Percentiles rank a stretch among this genome's conserved stretches.
Evolutionary conservation across 164 flowering plant genomes (phyloP).

Genomic region (Euptelea pleiosperma): DNA sequence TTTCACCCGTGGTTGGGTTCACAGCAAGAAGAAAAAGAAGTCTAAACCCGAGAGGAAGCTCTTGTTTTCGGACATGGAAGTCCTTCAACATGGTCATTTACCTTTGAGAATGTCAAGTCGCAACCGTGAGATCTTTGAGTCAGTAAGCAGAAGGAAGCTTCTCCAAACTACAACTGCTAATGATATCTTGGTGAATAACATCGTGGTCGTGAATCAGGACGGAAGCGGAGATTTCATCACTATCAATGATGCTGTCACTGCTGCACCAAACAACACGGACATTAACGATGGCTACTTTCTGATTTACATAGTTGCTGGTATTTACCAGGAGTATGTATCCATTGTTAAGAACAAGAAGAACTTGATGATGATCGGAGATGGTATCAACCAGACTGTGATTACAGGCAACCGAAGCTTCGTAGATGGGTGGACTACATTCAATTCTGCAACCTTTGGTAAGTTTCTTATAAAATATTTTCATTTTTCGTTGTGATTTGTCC

Average conservation of each 20-base stretch:
- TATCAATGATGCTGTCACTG: constrained; percentile 26
- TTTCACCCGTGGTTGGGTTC: constrained; percentile 21
- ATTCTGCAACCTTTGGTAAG: constrained; percentile 33
- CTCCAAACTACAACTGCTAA: not conserved
- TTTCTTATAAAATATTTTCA: not conserved
- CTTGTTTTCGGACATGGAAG: not conserved
- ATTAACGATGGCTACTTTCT: constrained; percentile 30
- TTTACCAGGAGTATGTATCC: constrained; percentile 50
- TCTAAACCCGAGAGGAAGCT: not conserved
- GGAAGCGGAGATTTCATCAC: constrained; percentile 20
- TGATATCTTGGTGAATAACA: constrained; percentile 7
- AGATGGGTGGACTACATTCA: constrained; percentile 37
- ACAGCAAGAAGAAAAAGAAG: constrained; percentile 5
- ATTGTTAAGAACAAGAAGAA: constrained; percentile 35
- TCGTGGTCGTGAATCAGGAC: constrained; percentile 21
- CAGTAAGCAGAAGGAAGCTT: constrained; percentile 12
- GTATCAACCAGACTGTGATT: constrained; percentile 27
- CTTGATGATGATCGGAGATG: constrained; percentile 54
- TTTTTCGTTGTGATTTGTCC: too few relatives aligned
- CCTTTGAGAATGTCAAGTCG: constrained; percentile 15
- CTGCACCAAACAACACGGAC: constrained; percentile 33
- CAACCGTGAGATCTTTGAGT: constrained; percentile 9
- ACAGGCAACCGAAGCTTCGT: constrained; percentile 26
- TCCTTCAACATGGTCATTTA: constrained; percentile 4
- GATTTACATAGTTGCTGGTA: constrained; percentile 39